A percentile compares a stretch with the other conserved stretches of the same genome.
These are phyloP conservation scores for Tolypocladium amazonense DNA, from an alignment of 2,329 filamentous ascomycete genomes.

Conservation along the genomic window DNA sequence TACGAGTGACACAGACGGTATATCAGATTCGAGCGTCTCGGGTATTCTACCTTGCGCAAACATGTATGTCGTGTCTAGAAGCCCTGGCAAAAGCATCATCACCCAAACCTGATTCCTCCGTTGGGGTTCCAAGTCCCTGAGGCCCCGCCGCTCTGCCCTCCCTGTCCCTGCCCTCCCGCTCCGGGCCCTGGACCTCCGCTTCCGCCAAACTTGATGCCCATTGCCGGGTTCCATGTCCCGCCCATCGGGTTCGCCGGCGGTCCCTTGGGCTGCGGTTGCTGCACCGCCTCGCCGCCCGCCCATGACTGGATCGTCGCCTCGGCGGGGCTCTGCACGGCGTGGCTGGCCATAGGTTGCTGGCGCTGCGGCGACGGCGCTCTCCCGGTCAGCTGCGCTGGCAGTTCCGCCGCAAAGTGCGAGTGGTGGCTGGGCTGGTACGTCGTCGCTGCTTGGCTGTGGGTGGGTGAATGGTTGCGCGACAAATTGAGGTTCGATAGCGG, in stretches of 20 bases:
- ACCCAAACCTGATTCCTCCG: slow-evolving; percentile 49
- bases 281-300: slow-evolving; percentile 40
- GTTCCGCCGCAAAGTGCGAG: slow-evolving; percentile 6
- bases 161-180: slow-evolving; percentile 11
- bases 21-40: not conserved
- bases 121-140: slow-evolving; percentile 48
- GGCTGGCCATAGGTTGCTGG: slow-evolving; percentile 9
- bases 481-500: slow-evolving; percentile 33
- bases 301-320: slow-evolving; percentile 50
- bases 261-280: slow-evolving; percentile 41
- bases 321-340: slow-evolving; percentile 17
- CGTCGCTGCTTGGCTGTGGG: slow-evolving; percentile 3
- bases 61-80: not conserved
- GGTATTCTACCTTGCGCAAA: not conserved
- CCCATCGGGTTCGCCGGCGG: slow-evolving; percentile 21
- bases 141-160: slow-evolving; percentile 5
- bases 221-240: slow-evolving; percentile 60
- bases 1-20: not conserved
- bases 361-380: slow-evolving; percentile 3
- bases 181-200: slow-evolving; percentile 5
- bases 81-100: not conserved
- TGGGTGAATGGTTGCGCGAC: slow-evolving; percentile 14
- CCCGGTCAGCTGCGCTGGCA: slow-evolving; percentile 1
- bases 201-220: slow-evolving; percentile 69
- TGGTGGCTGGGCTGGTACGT: slow-evolving; percentile 5